phyloP scores from a whole-genome alignment of 805 yeast species.

The Zygotorulaspora chibaensis region DNA sequence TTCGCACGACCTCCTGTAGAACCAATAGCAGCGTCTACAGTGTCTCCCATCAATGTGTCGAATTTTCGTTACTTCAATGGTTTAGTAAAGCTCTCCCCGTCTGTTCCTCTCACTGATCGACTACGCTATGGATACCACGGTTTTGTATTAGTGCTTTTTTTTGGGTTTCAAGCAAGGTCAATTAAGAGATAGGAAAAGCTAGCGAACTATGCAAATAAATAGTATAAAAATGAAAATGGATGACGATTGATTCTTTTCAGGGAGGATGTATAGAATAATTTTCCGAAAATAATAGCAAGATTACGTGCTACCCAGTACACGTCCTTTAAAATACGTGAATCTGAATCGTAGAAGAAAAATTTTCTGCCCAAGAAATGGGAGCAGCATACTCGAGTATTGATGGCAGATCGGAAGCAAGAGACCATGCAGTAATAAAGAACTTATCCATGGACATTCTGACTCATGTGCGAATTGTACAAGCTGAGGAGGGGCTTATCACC shows the following conservation, averaged over 20 bases:
- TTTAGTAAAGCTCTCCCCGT: no score
- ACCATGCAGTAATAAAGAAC: no score
- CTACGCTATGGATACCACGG: no score
- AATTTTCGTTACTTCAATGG: not conserved
- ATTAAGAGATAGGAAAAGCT: not conserved
- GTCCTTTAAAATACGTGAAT: not conserved
- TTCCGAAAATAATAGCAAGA: conserved; percentile 1
- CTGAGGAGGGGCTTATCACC: no score
- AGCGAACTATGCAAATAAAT: not conserved
- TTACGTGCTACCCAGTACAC: not conserved
- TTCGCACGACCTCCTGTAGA: not conserved
- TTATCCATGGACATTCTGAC: no score
- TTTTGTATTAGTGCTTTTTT: no score
- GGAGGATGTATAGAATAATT: conserved; percentile 1
- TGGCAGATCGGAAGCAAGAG: no score
- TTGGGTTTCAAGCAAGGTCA: no score
- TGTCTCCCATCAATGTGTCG: not conserved
- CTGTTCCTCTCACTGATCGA: no score
- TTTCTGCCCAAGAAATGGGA: not conserved
- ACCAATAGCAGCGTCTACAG: not conserved
- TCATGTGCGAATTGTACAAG: no score
- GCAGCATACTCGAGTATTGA: no score
- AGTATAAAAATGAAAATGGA: not conserved
- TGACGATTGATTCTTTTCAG: not conserved
- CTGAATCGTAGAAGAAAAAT: not conserved